Evolutionary conservation across 441 rosid genomes (phyloP).

Genomic region (Gossypium lobatum): DNA sequence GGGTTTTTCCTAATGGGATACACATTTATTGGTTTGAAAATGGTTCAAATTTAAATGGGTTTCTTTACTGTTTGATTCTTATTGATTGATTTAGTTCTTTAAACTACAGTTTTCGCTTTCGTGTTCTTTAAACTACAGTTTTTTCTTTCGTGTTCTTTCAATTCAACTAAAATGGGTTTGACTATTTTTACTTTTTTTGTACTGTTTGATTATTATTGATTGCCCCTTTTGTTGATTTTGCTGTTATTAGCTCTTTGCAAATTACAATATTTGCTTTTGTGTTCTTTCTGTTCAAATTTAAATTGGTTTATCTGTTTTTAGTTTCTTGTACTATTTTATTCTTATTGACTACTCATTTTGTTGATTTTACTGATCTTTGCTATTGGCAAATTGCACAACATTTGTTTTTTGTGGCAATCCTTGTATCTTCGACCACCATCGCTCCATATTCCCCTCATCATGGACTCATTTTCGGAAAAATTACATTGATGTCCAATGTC

Average conservation of each 20-base stretch:
- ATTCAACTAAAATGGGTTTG: slow-evolving; percentile 2
- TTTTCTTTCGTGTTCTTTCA: background rate
- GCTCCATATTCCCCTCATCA: too few species aligned
- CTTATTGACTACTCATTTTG: too few species aligned
- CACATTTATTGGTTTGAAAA: background rate
- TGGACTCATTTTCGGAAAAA: too few species aligned
- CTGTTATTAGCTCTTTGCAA: background rate
- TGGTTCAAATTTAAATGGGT: slow-evolving; percentile 2
- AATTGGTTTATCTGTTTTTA: too few species aligned
- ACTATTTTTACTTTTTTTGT: background rate
- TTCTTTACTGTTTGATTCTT: slow-evolving; percentile 11
- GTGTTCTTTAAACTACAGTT: background rate
- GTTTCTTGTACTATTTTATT: too few species aligned
- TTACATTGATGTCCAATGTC: too few species aligned
- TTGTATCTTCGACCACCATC: too few species aligned
- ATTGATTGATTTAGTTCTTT: background rate
- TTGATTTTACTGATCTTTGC: too few species aligned
- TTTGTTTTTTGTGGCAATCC: too few species aligned
- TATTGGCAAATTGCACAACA: too few species aligned
- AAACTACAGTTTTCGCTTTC: background rate
- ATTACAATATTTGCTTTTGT: background rate
- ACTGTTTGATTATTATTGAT: slow-evolving; percentile 6
- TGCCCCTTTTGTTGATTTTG: background rate
- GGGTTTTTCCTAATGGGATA: slow-evolving; percentile 79
- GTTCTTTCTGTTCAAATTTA: background rate